A percentile compares a stretch with the other conserved stretches of the same genome.
Evolutionary conservation across 2,329 filamentous ascomycete genomes (phyloP).

Genomic region (Phaeosphaeriaceae sp.): DNA sequence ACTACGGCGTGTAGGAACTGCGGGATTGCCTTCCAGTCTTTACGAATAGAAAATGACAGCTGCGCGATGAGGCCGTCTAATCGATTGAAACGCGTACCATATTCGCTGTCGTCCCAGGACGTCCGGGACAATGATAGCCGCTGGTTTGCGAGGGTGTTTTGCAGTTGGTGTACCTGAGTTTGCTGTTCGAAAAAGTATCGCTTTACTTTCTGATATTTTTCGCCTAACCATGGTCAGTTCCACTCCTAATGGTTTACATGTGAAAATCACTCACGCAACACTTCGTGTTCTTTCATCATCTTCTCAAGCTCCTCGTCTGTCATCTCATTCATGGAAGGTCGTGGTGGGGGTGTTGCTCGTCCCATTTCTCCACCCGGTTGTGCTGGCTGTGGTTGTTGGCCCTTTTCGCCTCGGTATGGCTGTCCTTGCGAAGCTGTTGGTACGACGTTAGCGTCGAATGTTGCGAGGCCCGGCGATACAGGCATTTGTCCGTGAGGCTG

Average conservation of each 20-base stretch:
- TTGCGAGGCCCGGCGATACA: slow-evolving; percentile 47
- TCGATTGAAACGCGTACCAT: slow-evolving; percentile 84
- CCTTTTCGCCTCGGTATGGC: slow-evolving; percentile 49
- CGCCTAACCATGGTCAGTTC: slow-evolving; percentile 61
- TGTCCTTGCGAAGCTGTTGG: slow-evolving; percentile 54
- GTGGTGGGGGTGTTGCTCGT: slow-evolving; percentile 55
- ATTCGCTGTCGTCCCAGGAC: slow-evolving; percentile 93
- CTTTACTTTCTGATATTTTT: slow-evolving; percentile 98
- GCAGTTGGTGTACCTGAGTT: slow-evolving; percentile 87
- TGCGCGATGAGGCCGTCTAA: slow-evolving; percentile 95
- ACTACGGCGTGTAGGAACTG: slow-evolving; percentile 79
- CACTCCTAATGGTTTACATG: not conserved
- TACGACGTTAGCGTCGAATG: slow-evolving; percentile 55
- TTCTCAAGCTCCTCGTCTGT: slow-evolving; percentile 56
- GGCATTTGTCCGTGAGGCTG: slow-evolving; percentile 44
- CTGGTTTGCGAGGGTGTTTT: slow-evolving; percentile 97
- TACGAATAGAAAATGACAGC: slow-evolving; percentile 92
- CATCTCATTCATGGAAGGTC: slow-evolving; percentile 50
- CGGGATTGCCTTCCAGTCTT: slow-evolving; percentile 86
- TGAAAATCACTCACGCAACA: slow-evolving; percentile 51
- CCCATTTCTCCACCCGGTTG: slow-evolving; percentile 42
- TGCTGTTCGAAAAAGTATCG: slow-evolving; percentile 95
- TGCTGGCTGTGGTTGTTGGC: slow-evolving; percentile 29
- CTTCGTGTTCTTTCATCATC: slow-evolving; percentile 58
- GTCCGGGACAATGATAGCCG: slow-evolving; percentile 93